Evolutionary conservation across 2,329 filamentous ascomycete species (phyloP), one percentile per base, ranked within the genome.

Genomic region (Tolypocladium tropicale): DNA sequence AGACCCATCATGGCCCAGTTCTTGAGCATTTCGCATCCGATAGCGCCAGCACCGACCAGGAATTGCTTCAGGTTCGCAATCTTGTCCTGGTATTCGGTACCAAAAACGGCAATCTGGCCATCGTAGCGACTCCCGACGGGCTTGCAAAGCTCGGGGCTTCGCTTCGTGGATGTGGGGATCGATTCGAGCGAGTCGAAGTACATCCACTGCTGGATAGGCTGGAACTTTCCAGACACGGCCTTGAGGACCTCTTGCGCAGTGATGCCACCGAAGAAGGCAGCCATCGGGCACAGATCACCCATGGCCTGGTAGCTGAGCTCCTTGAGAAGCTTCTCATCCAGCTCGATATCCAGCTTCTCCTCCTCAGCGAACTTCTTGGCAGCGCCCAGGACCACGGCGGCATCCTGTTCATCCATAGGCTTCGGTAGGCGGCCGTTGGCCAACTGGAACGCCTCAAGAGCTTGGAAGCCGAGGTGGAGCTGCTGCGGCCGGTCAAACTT

Each of bases 1-100:
- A 99, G 78, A 62, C 94, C 94, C 70, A 97, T 95, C 92, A 99
- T 95, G 37, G 95, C 93, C 92, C 94, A 99, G 73, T 97, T 97
- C 83, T 99, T 99, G 63, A 99, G 77, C 88, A 97, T 99, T 70
- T 99, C 94, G 68, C 94, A 99, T 50, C 94, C 94, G 70, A 99
- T 99, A 60, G 95, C 94, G 65, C 94, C 94, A 51, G 94, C 90
- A 63, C 94, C 94, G 57, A 99, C 94, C 55, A 99, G 79, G 77
- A 99, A 99, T 65, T 97, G 85, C 67, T 86, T 94, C 59, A 94
- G 74, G 65, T 96, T 95, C 58, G 87, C 83, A 63, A 99, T 82
- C 78, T 96, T 96, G 53, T 96, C 88, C 72, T 99, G 94, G 72
- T 86, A 99, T 60, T 96, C 89, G 65, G 83, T 87, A 59, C 94